Conservation (phyloP, 2,329 filamentous ascomycete species). For the Albophoma yamanashiensis region DNA sequence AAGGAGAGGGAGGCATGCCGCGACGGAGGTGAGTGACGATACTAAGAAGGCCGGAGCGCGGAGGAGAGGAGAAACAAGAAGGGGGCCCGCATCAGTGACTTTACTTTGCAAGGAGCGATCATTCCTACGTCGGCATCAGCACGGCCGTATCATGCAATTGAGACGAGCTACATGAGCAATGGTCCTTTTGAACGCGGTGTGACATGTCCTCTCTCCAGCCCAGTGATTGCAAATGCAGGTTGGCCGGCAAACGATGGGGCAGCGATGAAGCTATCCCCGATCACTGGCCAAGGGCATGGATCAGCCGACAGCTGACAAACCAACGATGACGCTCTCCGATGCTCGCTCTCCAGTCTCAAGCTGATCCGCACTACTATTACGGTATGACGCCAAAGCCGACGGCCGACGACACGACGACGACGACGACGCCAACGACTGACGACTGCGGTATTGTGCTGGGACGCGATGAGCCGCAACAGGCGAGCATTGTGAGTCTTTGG, state of each 20-base stretch:
- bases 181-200: not conserved
- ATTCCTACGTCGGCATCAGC: not conserved
- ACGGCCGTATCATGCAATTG: not conserved
- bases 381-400: not conserved
- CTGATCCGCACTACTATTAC: not conserved
- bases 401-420: not conserved
- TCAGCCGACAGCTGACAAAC: not conserved
- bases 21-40: not conserved
- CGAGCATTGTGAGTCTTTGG: not conserved
- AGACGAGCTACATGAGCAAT: not conserved
- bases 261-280: not conserved
- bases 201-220: not conserved
- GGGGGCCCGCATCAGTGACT: not conserved
- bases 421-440: not conserved
- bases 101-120: not conserved
- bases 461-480: not conserved
- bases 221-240: too few relatives aligned
- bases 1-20: not conserved
- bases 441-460: too few relatives aligned
- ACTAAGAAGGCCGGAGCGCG: not conserved
- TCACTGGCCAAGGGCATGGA: not conserved
- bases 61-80: not conserved
- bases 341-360: not conserved
- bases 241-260: not conserved
- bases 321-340: not conserved